A percentile compares a stretch with the other conserved stretches of the same genome.
These are phyloP conservation scores for Ceratocystis huliohia DNA, from an alignment of 2,329 filamentous ascomycete species.

Conservation along the genomic window DNA sequence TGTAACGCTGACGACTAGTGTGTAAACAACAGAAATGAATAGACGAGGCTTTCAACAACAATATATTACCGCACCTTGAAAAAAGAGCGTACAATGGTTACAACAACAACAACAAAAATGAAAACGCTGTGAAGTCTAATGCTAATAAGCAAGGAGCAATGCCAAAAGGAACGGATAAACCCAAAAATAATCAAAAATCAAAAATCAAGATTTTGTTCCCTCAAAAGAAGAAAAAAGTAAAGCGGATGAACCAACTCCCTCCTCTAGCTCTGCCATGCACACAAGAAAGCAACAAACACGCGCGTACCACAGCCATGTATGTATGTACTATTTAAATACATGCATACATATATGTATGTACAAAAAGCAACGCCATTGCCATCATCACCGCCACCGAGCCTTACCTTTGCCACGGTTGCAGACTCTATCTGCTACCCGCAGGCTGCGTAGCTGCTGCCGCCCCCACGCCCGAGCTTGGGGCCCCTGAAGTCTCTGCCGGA, in stretches of 20 bases:
- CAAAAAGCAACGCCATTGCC: neutral
- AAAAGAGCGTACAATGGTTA: neutral
- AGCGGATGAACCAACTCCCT: too few species aligned
- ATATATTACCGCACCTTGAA: neutral
- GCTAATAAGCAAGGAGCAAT: neutral
- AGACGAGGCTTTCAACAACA: neutral
- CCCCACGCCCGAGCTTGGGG: constrained; percentile 22
- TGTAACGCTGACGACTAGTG: neutral
- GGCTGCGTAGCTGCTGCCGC: neutral
- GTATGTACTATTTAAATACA: neutral
- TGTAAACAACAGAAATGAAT: neutral
- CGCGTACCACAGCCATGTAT: neutral
- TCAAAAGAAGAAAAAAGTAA: neutral
- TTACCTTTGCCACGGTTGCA: neutral
- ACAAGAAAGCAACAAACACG: neutral
- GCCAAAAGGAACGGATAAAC: neutral
- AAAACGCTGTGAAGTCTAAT: neutral
- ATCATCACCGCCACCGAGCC: neutral
- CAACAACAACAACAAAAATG: neutral
- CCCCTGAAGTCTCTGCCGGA: neutral
- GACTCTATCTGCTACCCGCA: constrained; percentile 6
- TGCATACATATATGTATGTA: neutral
- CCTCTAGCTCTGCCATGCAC: too few species aligned
- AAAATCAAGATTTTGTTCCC: neutral
- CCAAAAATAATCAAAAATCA: neutral